Evolutionary conservation across 176 grass and related monocot species (phyloP).

Genomic region (Miscanthus lutarioriparius): DNA sequence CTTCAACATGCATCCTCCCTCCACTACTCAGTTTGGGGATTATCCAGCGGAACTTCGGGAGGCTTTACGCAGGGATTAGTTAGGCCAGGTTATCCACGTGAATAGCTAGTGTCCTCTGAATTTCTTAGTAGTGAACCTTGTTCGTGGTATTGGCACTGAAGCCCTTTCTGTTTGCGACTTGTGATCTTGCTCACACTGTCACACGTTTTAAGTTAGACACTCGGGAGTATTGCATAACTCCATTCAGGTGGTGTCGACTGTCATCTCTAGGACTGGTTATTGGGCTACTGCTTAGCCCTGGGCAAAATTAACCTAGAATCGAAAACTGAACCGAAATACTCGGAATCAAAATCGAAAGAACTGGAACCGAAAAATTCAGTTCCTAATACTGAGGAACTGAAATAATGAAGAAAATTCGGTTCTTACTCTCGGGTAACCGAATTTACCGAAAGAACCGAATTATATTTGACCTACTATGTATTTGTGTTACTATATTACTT

Average conservation of each 20-base stretch:
- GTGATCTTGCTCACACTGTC: neutral
- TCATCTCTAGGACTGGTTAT: neutral
- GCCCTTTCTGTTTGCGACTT: neutral
- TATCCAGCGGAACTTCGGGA: conserved; percentile 30
- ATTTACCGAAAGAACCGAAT: too few relatives aligned
- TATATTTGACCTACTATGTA: too few relatives aligned
- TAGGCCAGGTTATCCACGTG: neutral
- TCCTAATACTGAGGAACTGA: too few relatives aligned
- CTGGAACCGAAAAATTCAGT: too few relatives aligned
- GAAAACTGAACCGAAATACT: too few relatives aligned
- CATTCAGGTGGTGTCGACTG: neutral
- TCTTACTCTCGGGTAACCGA: too few relatives aligned
- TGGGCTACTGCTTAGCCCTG: neutral
- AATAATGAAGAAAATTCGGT: too few relatives aligned
- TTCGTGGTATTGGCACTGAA: neutral
- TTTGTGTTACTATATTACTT: too few relatives aligned
- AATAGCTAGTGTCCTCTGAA: conserved; percentile 14
- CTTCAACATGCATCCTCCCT: conserved; percentile 66
- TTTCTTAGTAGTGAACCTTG: neutral
- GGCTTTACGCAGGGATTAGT: conserved; percentile 29
- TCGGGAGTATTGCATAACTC: neutral
- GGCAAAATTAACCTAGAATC: too few relatives aligned
- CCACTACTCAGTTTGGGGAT: conserved; percentile 42
- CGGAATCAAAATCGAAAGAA: too few relatives aligned
- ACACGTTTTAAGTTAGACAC: neutral